Percentiles rank a stretch among this genome's conserved stretches.
These are phyloP conservation scores for Cantharellus anzutake DNA, from an alignment of 768 basidiomycete genomes.

Conservation along the genomic window DNA sequence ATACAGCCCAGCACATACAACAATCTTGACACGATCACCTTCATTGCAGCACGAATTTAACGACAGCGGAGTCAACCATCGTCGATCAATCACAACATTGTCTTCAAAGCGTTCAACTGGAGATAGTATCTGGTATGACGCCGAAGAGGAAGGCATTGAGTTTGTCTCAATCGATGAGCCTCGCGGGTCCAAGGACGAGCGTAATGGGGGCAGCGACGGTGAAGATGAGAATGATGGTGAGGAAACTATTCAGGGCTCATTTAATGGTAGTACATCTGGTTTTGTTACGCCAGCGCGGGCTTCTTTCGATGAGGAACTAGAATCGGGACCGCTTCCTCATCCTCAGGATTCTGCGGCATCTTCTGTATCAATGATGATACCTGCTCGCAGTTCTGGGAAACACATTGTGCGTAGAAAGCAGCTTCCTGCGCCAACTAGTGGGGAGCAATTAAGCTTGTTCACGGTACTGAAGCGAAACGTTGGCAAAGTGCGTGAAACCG, in stretches of 20 bases:
- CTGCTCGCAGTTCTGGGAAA: background rate
- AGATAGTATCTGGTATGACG: background rate
- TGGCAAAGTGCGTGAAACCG: slow-evolving; percentile 40
- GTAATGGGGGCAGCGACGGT: background rate
- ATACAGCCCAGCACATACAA: too few species aligned
- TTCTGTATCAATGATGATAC: background rate
- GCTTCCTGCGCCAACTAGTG: slow-evolving; percentile 14
- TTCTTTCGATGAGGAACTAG: background rate
- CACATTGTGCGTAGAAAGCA: background rate
- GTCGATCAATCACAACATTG: background rate
- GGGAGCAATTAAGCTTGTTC: slow-evolving; percentile 70
- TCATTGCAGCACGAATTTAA: too few species aligned
- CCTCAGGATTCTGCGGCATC: background rate
- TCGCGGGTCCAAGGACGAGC: background rate
- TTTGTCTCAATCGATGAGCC: background rate
- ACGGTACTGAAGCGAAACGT: slow-evolving; percentile 74
- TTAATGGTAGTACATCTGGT: too few species aligned
- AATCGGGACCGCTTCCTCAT: background rate
- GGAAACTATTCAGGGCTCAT: background rate
- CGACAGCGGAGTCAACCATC: too few species aligned
- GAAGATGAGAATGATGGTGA: background rate
- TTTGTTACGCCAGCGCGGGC: background rate
- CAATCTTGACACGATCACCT: too few species aligned
- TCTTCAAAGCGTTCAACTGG: background rate
- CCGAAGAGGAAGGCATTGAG: background rate